Evolutionary conservation across 73 alveolate genomes (phyloP), one percentile per base, ranked within the genome.

Genomic region (Symbiodinium natans): DNA sequence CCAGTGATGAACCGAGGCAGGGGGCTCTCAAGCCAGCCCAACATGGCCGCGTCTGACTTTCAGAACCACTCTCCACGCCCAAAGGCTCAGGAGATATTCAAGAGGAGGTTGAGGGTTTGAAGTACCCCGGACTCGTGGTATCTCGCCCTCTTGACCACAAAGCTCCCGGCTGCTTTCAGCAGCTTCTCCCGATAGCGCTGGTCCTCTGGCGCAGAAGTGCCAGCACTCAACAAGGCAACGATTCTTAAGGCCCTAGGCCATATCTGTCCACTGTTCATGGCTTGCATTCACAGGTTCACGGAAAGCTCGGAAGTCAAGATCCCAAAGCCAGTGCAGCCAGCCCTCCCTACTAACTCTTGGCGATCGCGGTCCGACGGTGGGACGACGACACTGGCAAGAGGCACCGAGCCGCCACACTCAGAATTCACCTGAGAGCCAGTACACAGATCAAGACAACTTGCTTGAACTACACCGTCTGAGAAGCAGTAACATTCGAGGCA

Each of bases 111-210:
- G 4, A 25, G 63, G 63, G 63, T 48, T 48, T 46, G 9, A 2
- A n/a, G n/a, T n/a, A n/a, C n/a, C n/a, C n/a, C n/a, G n/a, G n/a
- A n/a, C n/a, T n/a, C n/a, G n/a, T n/a, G n/a, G n/a, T n/a, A n/a
- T n/a, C n/a, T n/a, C n/a, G n/a, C n/a, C n/a, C n/a, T n/a, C n/a
- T n/a, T n/a, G n/a, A n/a, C n/a, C n/a, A n/a, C n/a, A n/a, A n/a
- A n/a, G n/a, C n/a, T n/a, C n/a, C n/a, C 25, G 59, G 17, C 95
- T n/a, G 95, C 95, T 88, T 63, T 56, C 86, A 88, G 86, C 74
- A 88, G 95, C 95, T 88, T 88, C 29, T 88, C 95, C 38, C 95
- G 42, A 41, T 63, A 88, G 46, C 95, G 85, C 75, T 59, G 86
- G 46, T 88, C 95, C 95, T 88, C 77, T 34, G 36, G 15, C 77